A percentile compares a stretch with the other conserved stretches of the same genome.
These are phyloP conservation scores for Penicillium longicatenatum DNA, from an alignment of 495 filamentous ascomycete genomes.

Conservation along the genomic window DNA sequence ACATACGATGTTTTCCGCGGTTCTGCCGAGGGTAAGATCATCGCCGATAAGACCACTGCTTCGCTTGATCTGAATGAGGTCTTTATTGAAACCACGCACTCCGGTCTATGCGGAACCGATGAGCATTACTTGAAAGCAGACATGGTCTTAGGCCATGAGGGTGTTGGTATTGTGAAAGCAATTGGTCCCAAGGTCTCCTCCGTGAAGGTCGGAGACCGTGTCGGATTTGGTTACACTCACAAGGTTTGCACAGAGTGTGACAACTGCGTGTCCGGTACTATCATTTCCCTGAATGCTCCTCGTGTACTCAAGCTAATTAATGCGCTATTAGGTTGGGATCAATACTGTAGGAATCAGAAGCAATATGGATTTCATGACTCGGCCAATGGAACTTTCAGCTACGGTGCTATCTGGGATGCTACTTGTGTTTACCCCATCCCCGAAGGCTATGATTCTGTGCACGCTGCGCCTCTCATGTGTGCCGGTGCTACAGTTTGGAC, in stretches of 20 bases:
- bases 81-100: slow-evolving; percentile 47
- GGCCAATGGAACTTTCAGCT: slow-evolving; percentile 54
- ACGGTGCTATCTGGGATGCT: slow-evolving; percentile 53
- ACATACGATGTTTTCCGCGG: slow-evolving; percentile 38
- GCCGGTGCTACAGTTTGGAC: slow-evolving; percentile 60
- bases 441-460: slow-evolving; percentile 39
- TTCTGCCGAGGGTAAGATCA: slow-evolving; percentile 34
- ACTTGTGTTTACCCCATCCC: slow-evolving; percentile 54
- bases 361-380: slow-evolving; percentile 51
- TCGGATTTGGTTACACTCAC: slow-evolving; percentile 51
- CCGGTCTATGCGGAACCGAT: slow-evolving; percentile 47
- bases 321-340: slow-evolving; percentile 39
- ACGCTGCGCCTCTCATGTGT: slow-evolving; percentile 59
- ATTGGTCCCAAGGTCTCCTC: slow-evolving; percentile 48
- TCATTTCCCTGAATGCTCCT: not conserved
- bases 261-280: slow-evolving; percentile 50
- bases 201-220: slow-evolving; percentile 56
- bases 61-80: slow-evolving; percentile 38
- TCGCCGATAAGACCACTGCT: slow-evolving; percentile 31
- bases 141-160: slow-evolving; percentile 50
- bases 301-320: not conserved
- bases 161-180: slow-evolving; percentile 54
- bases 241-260: slow-evolving; percentile 52
- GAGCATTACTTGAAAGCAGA: slow-evolving; percentile 37
- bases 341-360: slow-evolving; percentile 49